These are phyloP conservation scores for Huiozyma naganishii DNA, from an alignment of 805 yeast genomes.

Conservation along the genomic window DNA sequence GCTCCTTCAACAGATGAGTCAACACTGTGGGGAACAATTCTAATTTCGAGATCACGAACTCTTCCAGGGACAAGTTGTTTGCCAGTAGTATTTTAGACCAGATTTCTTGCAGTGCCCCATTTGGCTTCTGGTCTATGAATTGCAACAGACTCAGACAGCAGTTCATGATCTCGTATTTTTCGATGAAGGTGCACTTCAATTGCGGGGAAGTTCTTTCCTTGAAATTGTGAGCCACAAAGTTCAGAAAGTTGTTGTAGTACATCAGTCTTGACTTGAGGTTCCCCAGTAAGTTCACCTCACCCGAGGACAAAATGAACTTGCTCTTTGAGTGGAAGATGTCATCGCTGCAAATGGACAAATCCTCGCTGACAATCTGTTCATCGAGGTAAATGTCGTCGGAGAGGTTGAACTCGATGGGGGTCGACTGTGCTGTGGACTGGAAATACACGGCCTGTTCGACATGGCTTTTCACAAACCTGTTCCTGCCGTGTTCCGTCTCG, in stretches of 20 bases:
- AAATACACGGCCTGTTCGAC: constrained; percentile 73
- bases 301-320: constrained; percentile 42
- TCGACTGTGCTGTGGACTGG: constrained; percentile 28
- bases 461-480: constrained; percentile 51
- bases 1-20: constrained; percentile 13
- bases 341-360: constrained; percentile 39
- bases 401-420: constrained; percentile 40
- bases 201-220: constrained; percentile 26
- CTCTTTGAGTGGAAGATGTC: constrained; percentile 52
- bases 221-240: constrained; percentile 38
- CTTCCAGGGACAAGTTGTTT: constrained; percentile 9
- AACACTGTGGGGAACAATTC: constrained; percentile 20
- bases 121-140: constrained; percentile 5
- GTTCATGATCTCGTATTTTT: constrained; percentile 34
- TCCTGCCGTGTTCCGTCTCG: constrained; percentile 16
- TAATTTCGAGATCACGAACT: constrained; percentile 19
- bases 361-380: constrained; percentile 35
- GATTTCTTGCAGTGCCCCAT: background rate
- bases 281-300: constrained; percentile 36
- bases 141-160: constrained; percentile 40
- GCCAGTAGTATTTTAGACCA: constrained; percentile 8
- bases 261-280: constrained; percentile 42
- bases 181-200: constrained; percentile 31
- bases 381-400: constrained; percentile 37
- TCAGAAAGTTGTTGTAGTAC: constrained; percentile 35